phyloP scores from a whole-genome alignment of 768 basidiomycete genomes.

The Solioccasus polychromus region DNA sequence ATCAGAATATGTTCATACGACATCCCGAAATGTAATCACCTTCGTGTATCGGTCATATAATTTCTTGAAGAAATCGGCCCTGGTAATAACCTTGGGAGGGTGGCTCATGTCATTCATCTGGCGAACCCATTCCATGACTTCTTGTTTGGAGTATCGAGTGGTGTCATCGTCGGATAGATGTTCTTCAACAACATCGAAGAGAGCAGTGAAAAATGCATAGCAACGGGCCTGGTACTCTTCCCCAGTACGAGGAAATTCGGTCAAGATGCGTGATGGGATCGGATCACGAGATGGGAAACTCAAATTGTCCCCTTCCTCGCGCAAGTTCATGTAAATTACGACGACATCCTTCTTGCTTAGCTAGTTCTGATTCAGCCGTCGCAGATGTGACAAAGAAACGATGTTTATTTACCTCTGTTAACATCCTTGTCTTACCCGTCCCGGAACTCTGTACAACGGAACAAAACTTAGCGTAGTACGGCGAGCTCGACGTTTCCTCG shows the following conservation, averaged over 20 bases:
- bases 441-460: neutral
- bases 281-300: neutral
- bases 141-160: neutral
- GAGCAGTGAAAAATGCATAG: slow-evolving; percentile 2
- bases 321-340: neutral
- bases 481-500: too few relatives aligned
- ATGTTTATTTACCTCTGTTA: neutral
- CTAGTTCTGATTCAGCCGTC: neutral
- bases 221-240: neutral
- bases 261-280: neutral
- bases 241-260: neutral
- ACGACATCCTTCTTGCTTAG: neutral
- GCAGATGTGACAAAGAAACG: neutral
- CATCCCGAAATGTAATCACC: neutral
- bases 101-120: neutral
- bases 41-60: neutral
- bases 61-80: neutral
- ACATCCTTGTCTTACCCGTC: neutral
- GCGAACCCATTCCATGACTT: neutral
- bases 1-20: too few relatives aligned
- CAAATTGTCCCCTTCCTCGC: neutral
- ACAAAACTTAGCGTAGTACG: too few relatives aligned
- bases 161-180: neutral
- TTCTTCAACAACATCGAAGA: neutral
- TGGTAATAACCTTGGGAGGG: neutral